Base-by-base conservation (phyloP, 75 land plant species). In the Selaginella tamariscina region DNA sequence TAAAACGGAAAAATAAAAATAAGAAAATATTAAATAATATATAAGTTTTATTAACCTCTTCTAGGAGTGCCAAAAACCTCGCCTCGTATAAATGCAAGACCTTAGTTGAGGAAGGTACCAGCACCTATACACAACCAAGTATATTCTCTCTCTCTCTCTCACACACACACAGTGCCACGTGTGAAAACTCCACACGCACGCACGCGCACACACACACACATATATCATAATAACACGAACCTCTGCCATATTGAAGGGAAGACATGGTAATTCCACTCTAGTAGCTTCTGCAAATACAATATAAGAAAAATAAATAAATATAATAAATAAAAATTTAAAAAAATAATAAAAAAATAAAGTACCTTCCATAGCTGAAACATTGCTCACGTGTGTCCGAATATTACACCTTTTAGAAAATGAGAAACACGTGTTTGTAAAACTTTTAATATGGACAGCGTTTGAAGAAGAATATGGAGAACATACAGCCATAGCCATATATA, bases 81-180 rank as follows among this genome's bases (percentile, higher is more conserved):
- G 95, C 95, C 78, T 89, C 95, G 29, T 89, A 89, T 44, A 89
- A 73, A 78, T 89, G 95, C 54, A 89, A 76, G 26, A 80, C 82
- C 57, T 82, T 89, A 0, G 70, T 75, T 56, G 89, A 85, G 21
- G 91, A 84, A 33, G 95, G 95, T 72, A 89, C 74, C 65, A 89
- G 79, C 27, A 87, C 87, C 95, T 89, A 69, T 2, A 66, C 32
- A 30, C 0, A 24, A 32, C 66, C 22, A 24, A 32, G 32, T 65
- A 8, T 24, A 9, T 21, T 65, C 67, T 29, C 32, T 5, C 8
- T 20, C 29, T 15, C 64, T 18, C 15, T 15, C 23, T 9, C 11
- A 15, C 11, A 23, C 23, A 15, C 23, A 23, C 64, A 9, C 15
- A 15, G 23, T 15, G 64, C 13, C 9, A 15, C 21, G 23, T 15